Base-by-base conservation (phyloP, 2,329 filamentous ascomycete species). In the Neofusicoccum cordaticola region DNA sequence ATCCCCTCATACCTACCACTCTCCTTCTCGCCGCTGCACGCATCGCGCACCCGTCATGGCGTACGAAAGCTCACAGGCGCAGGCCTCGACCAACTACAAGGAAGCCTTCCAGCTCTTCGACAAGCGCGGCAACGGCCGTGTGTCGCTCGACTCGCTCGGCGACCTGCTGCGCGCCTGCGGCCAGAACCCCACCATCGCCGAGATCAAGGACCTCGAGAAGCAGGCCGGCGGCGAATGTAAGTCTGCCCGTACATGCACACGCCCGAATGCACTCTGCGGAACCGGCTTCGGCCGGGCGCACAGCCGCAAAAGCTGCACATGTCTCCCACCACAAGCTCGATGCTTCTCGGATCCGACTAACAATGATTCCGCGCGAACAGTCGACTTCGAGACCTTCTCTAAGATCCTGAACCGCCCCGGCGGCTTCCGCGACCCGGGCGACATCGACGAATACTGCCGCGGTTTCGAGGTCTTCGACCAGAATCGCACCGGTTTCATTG, bases 381-480 rank as follows among this genome's bases (percentile, higher is more conserved):
- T 99, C 81, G 95, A 98, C 80, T 99, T 98, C 78, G 94, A 98
- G 78, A 91, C 93, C 70, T 99, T 99, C 84, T 88, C 91, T 79
- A 95, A 95, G 80, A 89, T 98, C 72, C 91, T 99, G 69, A 98
- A 98, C 86, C 91, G 95, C 69, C 95, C 95, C 41, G 93, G 93
- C 77, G 95, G 95, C 73, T 99, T 99, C 90, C 93, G 95, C 78
- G 95, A 98, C 74, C 93, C 95, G 2, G 95, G 95, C 77, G 93
- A 97, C 82, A 94, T 95, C 45, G 94, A 98, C 76, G 94, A 98
- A 79, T 99, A 99, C 82, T 97, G 94, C 81, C 91, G 94, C 68
- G 95, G 95, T 64, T 99, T 99, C 84, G 95, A 99, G 80, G 95
- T 99, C 62, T 99, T 99, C 74, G 95, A 99, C 82, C 99, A 99